phyloP scores from a whole-genome alignment of 306 rosid species.

The Fragaria vesca region DNA sequence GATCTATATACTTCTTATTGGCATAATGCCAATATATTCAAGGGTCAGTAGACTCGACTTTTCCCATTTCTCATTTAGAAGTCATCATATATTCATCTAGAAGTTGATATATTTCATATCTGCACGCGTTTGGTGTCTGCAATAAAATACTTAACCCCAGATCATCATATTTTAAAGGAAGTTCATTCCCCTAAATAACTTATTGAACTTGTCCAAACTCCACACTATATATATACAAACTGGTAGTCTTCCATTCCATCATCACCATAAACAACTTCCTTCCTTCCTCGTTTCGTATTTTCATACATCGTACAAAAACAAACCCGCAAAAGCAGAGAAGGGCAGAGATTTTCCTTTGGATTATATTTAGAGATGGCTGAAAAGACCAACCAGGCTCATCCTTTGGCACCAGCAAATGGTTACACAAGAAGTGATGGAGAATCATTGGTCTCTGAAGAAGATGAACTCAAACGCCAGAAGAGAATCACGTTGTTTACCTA shows the following conservation, averaged over 20 bases:
- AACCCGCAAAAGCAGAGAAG: not conserved
- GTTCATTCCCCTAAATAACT: not conserved
- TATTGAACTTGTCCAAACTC: not conserved
- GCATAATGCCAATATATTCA: not conserved
- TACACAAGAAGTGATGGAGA: conserved; percentile 22
- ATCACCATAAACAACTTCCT: not conserved
- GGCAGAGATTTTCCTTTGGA: not conserved
- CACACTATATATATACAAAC: conserved; percentile 19
- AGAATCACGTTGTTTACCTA: conserved; percentile 22
- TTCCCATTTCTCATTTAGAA: not conserved
- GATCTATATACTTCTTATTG: not conserved
- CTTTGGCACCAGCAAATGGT: conserved; percentile 21
- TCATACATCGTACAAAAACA: not conserved
- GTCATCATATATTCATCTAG: conserved; percentile 18
- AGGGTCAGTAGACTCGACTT: not conserved
- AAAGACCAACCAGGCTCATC: not conserved
- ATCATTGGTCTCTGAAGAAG: not conserved
- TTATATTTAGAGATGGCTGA: not conserved
- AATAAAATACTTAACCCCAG: not conserved
- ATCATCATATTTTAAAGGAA: conserved; percentile 7
- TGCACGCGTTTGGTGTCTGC: conserved; percentile 23
- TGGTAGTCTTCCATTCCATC: not conserved
- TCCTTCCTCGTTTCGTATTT: not conserved
- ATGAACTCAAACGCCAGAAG: conserved; percentile 14
- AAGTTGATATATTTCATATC: conserved; percentile 10